phyloP scores from a whole-genome alignment of 169 alveolate species.

The Eimeria zaria region DNA sequence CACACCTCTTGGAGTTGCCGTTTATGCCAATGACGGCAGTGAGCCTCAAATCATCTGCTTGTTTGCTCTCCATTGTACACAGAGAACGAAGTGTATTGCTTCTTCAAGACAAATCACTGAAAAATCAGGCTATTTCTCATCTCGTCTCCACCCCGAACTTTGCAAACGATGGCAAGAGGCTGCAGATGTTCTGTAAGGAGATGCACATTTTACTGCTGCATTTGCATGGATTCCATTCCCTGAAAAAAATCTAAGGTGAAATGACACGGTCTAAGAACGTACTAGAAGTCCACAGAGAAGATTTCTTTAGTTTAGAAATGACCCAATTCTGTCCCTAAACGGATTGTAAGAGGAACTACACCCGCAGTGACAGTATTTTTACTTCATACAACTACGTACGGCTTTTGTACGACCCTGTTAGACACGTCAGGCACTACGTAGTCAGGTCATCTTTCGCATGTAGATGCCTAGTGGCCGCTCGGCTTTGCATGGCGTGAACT shows the following conservation, averaged over 20 bases:
- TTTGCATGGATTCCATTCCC: background rate
- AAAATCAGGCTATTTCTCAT: background rate
- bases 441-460: background rate
- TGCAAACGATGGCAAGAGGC: background rate
- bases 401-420: background rate
- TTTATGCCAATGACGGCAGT: slow-evolving; percentile 78
- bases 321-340: background rate
- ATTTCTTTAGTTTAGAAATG: background rate
- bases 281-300: background rate
- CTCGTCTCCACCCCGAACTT: background rate
- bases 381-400: background rate
- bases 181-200: background rate
- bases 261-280: background rate
- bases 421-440: background rate
- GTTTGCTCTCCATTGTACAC: slow-evolving; percentile 26
- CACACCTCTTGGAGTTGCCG: slow-evolving; percentile 88
- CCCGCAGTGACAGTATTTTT: background rate
- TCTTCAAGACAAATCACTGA: background rate
- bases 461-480: background rate
- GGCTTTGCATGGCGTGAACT: background rate
- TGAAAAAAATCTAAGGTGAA: too few relatives aligned
- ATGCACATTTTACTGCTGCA: background rate
- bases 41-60: slow-evolving; percentile 32
- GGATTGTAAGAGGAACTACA: background rate
- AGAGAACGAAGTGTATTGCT: background rate